Evolutionary conservation across 2,329 filamentous ascomycete genomes (phyloP), one percentile per base, ranked within the genome.

Genomic region (Alternaria gansuensis): DNA sequence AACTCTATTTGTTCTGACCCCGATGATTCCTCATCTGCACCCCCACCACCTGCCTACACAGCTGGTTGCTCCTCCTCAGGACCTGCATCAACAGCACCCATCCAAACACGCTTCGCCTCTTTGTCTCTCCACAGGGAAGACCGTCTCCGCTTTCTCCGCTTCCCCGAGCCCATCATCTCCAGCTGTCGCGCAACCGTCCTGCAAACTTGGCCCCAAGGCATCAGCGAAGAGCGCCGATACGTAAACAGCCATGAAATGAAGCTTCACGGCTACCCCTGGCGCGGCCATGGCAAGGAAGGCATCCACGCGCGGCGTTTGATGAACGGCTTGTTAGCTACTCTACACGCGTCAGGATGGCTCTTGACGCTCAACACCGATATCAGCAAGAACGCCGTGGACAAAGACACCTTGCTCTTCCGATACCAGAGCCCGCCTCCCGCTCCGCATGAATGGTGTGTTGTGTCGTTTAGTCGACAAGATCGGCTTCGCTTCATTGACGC

Each of bases 381-480:
- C 2, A 75, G 68, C 57, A 78, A 75, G 57, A 75, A 69, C 23
- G 44, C 55, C 9, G 23, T 41, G 21, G 46, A 56, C 14, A 56
- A 56, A 21, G 77, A 80, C 56, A 75, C 77, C 0, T 58, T 81
- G 13, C 52, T 80, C 17, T 79, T 81, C 55, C 64, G 78, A 3
- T 66, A 76, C 31, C 77, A 80, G 53, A 63, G 66, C 14, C 69
- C 70, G 1, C 60, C 73, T 0, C 79, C 78, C 0, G 72, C 75
- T 8, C 64, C 59, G 6, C 76, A 74, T 50, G 75, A 78, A 13
- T 80, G 78, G 77, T 74, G 75, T 13, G 62, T 70, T 37, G 74
- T 81, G 29, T 72, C 69, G 3, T 81, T 80, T 60, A 62, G 58
- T 17, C 62, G 57, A 21, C 39, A 28, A 10, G 59, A 68, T 54